Evolutionary conservation across 2,329 filamentous ascomycete species (phyloP).

Genomic region (Aaosphaeria arxii): DNA sequence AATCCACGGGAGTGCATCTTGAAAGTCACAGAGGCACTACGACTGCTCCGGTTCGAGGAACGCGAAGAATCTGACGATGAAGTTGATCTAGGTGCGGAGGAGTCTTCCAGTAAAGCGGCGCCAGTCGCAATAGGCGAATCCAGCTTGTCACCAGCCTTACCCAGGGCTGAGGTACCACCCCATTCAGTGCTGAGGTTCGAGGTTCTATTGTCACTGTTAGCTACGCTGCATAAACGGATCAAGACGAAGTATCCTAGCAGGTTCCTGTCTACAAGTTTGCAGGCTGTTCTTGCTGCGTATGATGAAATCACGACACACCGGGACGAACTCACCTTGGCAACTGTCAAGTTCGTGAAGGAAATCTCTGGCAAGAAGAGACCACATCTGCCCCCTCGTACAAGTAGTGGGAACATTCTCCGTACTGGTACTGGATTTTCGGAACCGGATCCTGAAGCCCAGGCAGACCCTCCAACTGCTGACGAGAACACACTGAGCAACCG

Average conservation of each 20-base stretch:
- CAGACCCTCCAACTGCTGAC: conserved; percentile 42
- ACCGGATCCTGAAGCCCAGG: conserved; percentile 57
- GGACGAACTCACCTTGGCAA: conserved; percentile 65
- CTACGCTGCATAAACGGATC: conserved; percentile 70
- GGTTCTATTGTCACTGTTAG: conserved; percentile 67
- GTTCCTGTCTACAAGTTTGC: conserved; percentile 74
- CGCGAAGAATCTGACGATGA: conserved; percentile 55
- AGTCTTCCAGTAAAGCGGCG: conserved; percentile 13
- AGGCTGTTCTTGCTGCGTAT: conserved; percentile 68
- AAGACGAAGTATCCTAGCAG: conserved; percentile 75
- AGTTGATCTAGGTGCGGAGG: conserved; percentile 22
- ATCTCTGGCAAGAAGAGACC: conserved; percentile 67
- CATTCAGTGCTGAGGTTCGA: conserved; percentile 59
- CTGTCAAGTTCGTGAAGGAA: conserved; percentile 68
- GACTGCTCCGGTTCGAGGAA: conserved; percentile 53
- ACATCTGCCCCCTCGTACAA: conserved; percentile 57
- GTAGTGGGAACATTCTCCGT: conserved; percentile 46
- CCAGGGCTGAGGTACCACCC: conserved; percentile 27
- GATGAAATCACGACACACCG: conserved; percentile 52
- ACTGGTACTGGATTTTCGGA: conserved; percentile 33
- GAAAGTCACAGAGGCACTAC: conserved; percentile 72
- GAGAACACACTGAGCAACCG: conserved; percentile 62
- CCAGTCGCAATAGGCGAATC: conserved; percentile 28
- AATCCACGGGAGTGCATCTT: conserved; percentile 80
- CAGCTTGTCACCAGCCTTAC: conserved; percentile 25